Base-by-base conservation (phyloP, 129 eudicot genomes). In the Arctium minus region DNA sequence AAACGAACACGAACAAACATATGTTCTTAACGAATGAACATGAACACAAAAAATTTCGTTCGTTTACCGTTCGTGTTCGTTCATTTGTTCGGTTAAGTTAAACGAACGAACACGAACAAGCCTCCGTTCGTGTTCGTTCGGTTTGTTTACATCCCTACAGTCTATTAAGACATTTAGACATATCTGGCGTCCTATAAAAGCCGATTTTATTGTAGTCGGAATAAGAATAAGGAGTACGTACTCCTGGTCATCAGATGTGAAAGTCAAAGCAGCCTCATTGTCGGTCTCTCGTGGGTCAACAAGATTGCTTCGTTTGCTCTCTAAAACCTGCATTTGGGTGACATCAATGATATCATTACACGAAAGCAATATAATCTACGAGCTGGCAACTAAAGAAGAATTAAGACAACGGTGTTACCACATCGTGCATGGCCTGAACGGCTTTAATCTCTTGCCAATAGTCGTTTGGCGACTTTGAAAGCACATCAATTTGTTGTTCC, bases 381-480 rank as follows among this genome's bases (percentile, higher is more conserved):
- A 72, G 31, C 4, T 9, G 78, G n/a, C 4, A 65, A 78, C 68
- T 37, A 30, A 48, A 27, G 40, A 72, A 46, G 8, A 7, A 17
- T 15, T 4, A 56, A 39, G 64, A 48, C 50, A 39, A 60, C 69
- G 78, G 30, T 5, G 40, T 82, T 87, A 94, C 93, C 88, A 81
- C 94, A 69, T 91, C 89, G 81, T 94, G 97, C 90, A 84, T 91
- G 81, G 92, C 91, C 70, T 90, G 97, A 39, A 88, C 98, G 65
- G 91, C 89, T 91, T 91, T 94, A 74, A 94, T 94, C 85, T 91
- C 92, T 80, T 90, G 92, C 98, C 98, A 94, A 83, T 91, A 94
- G 50, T 94, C 98, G 83, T 85, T 83, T 1, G 98, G 98, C 3
- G 92, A 88, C 87, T 86, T 91, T 1, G 98, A 86, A 80, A 94